Base-by-base conservation (phyloP, 139 green algal species). In the Coelastrella sp. region DNA sequence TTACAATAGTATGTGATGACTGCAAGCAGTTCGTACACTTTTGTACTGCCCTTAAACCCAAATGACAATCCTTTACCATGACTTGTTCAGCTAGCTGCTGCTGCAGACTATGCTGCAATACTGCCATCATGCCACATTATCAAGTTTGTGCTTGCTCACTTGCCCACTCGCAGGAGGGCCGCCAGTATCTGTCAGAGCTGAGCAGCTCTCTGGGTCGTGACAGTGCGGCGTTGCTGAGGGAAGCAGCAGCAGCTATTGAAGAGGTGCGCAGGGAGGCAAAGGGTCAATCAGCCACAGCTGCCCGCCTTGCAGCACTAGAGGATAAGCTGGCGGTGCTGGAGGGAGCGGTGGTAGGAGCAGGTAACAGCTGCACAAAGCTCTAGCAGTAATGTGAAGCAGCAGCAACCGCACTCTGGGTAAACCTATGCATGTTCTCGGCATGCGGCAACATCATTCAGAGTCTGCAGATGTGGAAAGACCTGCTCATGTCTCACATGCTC, bases 261-360 rank as follows among this genome's bases (percentile, higher is more conserved):
- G 82, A 90, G 68, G 81, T 75, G 63, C 76, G 87, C 0, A 68
- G 82, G 32, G 87, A 90, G 82, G 68, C 84, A 17, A 21, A 30
- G 8, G 60, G 35, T 4, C 81, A 83, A 77, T 83, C 79, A 76
- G 85, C 62, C 35, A 69, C 75, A 35, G 86, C 86, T 17, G 81
- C 50, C 2, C 48, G 80, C 71, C 66, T 91, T 62, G 69, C 57
- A n/a, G 48, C 37, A 8, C 59, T 91, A 11, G 88, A 91, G 40
- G 77, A 72, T 30, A 86, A 88, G 23, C 80, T 91, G 0, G 84
- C 84, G 38, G 85, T 72, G 13, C 53, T 91, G 34, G 88, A 91
- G 45, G 84, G 84, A 15, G 83, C 80, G 0, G 59, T 88, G n/a
- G 73, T 91, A 1, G 85, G 84, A 41, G 71, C 88, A 80, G 88